Base-by-base conservation (phyloP, 768 basidiomycete genomes). In the Leccinum uliginosum region DNA sequence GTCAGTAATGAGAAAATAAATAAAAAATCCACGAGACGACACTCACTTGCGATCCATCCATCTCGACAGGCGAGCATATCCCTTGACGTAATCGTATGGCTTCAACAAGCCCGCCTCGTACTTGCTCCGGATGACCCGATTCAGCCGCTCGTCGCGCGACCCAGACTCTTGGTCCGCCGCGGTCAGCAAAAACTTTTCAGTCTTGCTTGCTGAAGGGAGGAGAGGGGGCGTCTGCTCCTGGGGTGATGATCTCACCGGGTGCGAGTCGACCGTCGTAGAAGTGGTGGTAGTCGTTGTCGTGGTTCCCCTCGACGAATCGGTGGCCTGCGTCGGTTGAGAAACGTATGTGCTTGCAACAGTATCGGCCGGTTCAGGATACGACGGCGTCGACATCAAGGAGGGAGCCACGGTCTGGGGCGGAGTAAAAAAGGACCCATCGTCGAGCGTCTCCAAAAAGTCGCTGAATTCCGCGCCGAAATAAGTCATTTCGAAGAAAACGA, bases 61-160 rank as follows among this genome's bases (percentile, higher is more conserved):
- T 55, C 90, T 81, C 54, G 87, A 90, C 60, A 98, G 73, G 58
- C 95, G 78, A 34, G 91, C 89, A 65, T 98, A 98, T 0, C 96
- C 96, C 67, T 94, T 94, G 50, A 94, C 93, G 62, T 98, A 98
- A 72, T 98, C 95, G 66, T 96, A 97, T 4, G 96, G 96, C 67
- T 92, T 94, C 61, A 98, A 74, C 44, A 98, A 71, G 0, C 95
- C 96, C 2, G 96, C 96, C 67, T 98, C 95, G 72, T 97, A 98
- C 73, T 98, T 98, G 66, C 91, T 93, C 62, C 89, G 83, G 62
- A 98, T 98, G 61, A 98, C 96, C 56, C 91, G 81, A 62, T 87
- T 91, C n/a, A 40, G 74, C 1, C 96, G 84, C 62, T 96, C 92
- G 63, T 95, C 90, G 40, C 96, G 79, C 23, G 93, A 89, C 0